Base-by-base conservation (phyloP, 208 protist genomes). In the Endotrypanum monterogeii region DNA sequence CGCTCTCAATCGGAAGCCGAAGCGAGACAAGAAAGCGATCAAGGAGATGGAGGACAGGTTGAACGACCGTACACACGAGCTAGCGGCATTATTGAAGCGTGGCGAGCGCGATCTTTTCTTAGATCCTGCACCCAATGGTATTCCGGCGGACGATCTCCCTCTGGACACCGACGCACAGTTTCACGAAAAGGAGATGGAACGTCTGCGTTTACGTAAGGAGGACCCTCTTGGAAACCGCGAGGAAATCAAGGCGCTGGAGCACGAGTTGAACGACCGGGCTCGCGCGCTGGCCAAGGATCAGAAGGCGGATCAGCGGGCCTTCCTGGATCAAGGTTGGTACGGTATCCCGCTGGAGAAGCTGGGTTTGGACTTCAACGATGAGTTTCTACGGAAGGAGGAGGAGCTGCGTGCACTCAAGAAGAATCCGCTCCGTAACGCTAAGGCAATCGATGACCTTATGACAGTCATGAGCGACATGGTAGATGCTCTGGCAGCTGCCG, bases 71-170 rank as follows among this genome's bases (percentile, higher is more conserved):
- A 79, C 86, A 23, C 82, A 91, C 71, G 88, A 91, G 70, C 71
- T 94, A 58, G 91, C 91, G 0, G 73, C 23, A 48, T 76, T 89
- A 70, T 78, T 93, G 46, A 92, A 94, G 81, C 58, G 83, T 23
- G 74, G 83, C 46, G 91, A 95, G 73, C 91, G 88, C n/a, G 81
- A 88, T 25, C 74, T 90, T 14, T 93, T 93, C 78, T 76, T 93
- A 41, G 85, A 91, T 57, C 89, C 84, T 0, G 54, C 81, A 73
- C 89, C 89, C 18, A 68, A 85, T 16, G 88, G 91, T 35, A 82
- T 95, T n/a, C 83, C 85, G 9, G 56, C 89, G 35, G 20, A 28
- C 5, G 83, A 94, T 37, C 84, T 95, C 20, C 82, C 85, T 20
- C 80, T 95, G 23, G 87, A 95, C 71, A 82, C 52, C 20, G 91